Evolutionary conservation across 805 yeast genomes (phyloP).

Genomic region (Komagataella ulmi): DNA sequence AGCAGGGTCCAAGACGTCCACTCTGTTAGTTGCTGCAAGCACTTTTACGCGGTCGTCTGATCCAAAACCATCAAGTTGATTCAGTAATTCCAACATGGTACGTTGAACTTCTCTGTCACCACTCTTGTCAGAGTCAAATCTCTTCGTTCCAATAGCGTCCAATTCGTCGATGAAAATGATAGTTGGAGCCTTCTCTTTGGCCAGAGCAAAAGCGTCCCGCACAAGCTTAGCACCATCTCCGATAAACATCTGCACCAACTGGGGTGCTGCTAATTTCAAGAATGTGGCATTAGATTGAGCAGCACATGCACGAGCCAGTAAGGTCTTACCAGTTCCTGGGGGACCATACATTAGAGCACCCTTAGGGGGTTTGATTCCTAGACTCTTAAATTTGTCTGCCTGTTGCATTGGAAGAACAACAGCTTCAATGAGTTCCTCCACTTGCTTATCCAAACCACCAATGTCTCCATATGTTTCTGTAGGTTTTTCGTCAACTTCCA

Average conservation of each 20-base stretch:
- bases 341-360: constrained; percentile 99
- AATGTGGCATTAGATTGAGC: constrained; percentile 98
- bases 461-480: constrained; percentile 94
- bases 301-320: constrained; percentile 96
- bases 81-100: constrained; percentile 95
- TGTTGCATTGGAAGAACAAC: constrained; percentile 98
- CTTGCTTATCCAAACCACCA: constrained; percentile 97
- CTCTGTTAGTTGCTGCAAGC: constrained; percentile 96
- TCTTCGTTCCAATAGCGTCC: constrained; percentile 97
- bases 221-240: constrained; percentile 98
- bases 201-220: constrained; percentile 93
- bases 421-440: constrained; percentile 96
- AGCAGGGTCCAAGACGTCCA: constrained; percentile 98
- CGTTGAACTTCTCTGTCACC: constrained; percentile 99
- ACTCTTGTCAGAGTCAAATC: constrained; percentile 93
- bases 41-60: constrained; percentile 96
- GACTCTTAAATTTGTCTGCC: constrained; percentile 84
- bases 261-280: constrained; percentile 93
- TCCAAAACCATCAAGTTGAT: constrained; percentile 96
- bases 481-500: constrained; percentile 99
- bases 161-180: constrained; percentile 95
- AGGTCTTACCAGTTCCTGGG: constrained; percentile 98
- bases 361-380: constrained; percentile 98
- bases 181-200: constrained; percentile 97
- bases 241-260: constrained; percentile 93